Percentiles rank a stretch among this genome's conserved stretches.
These are phyloP conservation scores for Cytospora chrysosperma DNA, from an alignment of 2,329 filamentous ascomycete genomes.

Conservation along the genomic window DNA sequence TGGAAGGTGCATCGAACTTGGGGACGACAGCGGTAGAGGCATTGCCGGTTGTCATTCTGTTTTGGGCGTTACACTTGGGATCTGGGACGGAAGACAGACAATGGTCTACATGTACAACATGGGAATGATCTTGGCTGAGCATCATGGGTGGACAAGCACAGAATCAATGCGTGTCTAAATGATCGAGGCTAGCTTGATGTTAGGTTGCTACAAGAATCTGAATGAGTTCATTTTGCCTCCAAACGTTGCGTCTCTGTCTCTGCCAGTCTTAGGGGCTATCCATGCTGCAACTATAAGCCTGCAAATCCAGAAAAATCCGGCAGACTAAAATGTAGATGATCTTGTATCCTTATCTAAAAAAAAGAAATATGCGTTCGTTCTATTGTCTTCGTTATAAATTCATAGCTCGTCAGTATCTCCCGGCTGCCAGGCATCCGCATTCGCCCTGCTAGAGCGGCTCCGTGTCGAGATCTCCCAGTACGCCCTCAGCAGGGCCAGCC, in stretches of 20 bases:
- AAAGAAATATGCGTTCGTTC: no score
- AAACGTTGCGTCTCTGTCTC: not conserved
- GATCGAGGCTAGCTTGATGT: not conserved
- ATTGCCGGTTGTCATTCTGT: not conserved
- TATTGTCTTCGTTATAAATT: not conserved
- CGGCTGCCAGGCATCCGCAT: not conserved
- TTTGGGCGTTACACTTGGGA: not conserved
- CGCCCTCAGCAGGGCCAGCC: constrained; percentile 21
- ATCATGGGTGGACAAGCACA: not conserved
- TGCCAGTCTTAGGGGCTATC: not conserved
- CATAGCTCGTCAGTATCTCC: constrained; percentile 10
- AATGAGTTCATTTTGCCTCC: not conserved
- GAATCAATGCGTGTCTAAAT: not conserved
- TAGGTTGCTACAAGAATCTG: not conserved
- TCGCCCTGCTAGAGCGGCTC: not conserved
- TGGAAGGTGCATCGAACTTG: not conserved
- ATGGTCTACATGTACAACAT: not conserved
- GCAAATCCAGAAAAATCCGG: not conserved
- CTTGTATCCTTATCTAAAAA: not conserved
- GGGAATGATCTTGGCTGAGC: not conserved
- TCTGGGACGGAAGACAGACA: not conserved
- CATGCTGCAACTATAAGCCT: not conserved
- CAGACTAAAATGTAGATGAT: not conserved
- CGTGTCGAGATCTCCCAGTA: constrained; percentile 21
- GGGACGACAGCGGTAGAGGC: not conserved